Base-by-base conservation (phyloP, 2,329 filamentous ascomycete species). In the Xylariaceae sp. region DNA sequence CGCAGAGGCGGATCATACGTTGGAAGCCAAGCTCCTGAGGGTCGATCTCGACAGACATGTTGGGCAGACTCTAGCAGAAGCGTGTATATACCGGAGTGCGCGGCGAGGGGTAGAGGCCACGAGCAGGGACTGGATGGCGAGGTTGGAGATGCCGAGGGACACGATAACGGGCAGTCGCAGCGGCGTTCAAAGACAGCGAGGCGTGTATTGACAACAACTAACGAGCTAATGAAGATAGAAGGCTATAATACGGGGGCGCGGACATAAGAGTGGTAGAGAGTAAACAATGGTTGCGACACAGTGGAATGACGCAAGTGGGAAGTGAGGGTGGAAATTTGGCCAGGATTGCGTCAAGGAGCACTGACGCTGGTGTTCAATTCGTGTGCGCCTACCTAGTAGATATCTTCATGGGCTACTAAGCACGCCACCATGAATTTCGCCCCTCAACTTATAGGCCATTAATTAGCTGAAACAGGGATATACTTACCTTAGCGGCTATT, bases 21-120 rank as follows among this genome's bases (percentile, higher is more conserved):
- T 85, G 87, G 76, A 99, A 99, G 75, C 84, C 88, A 68, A 99
- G 84, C 81, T 97, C 94, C 61, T 82, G 72, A 53, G 92, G 94
- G 64, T 94, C 86, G 68, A 99, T 89, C 65, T 96, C 89, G 75
- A 99, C 87, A 63, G 92, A 95, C 94, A 97, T 97, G 74, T 65
- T 80, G 73, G 32, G 45, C 46, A 36, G 14, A 5, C 30, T 40
- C 33, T 53, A 47, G 19, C 39, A 18, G 22, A 35, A 43, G 15
- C 15, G 27, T 47, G 42, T 49, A 39, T 48, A 43, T 44, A 45
- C 7, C 22, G 44, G 15, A 15, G 12, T 15, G 43, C 3, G 31
- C 32, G 44, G 42, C 14, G 46, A 36, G 30, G 5, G 45, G 36
- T 11, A 17, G 42, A 38, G 36, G 12, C 27, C 22, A 33, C 6